phyloP scores from a whole-genome alignment of 371 early-diverging fungal genomes.

The Circinella umbellata region DNA sequence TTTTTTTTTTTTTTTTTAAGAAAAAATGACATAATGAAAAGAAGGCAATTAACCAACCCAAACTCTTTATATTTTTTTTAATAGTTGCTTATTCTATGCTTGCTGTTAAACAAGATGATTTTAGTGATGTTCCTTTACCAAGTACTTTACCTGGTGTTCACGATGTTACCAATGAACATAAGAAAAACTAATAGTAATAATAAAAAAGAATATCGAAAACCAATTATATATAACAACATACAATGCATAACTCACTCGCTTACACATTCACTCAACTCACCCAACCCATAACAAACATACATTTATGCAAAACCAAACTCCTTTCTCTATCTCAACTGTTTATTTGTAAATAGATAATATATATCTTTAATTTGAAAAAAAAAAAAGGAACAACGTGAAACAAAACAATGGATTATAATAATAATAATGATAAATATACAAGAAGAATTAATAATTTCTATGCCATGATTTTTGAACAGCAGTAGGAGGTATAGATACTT shows the following conservation, averaged over 20 bases:
- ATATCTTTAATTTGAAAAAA: too few species aligned
- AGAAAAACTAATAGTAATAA: conserved; percentile 16
- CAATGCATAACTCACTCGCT: too few species aligned
- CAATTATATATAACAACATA: too few species aligned
- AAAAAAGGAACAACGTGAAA: too few species aligned
- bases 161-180: conserved; percentile 34
- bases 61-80: not conserved
- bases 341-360: too few species aligned
- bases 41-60: not conserved
- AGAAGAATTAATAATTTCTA: not conserved
- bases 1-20: not conserved
- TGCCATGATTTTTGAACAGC: conserved; percentile 12
- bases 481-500: conserved; percentile 8
- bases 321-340: too few species aligned
- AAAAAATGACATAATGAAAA: not conserved
- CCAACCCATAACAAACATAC: too few species aligned
- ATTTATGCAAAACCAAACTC: too few species aligned
- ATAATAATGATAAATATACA: not conserved
- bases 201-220: not conserved
- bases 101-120: conserved; percentile 66
- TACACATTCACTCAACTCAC: too few species aligned
- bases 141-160: conserved; percentile 37
- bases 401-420: too few species aligned
- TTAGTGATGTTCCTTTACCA: conserved; percentile 61
- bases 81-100: conserved; percentile 59